These are phyloP conservation scores for Agroathelia rolfsii DNA, from an alignment of 1,284 basidiomycete genomes.

Conservation along the genomic window DNA sequence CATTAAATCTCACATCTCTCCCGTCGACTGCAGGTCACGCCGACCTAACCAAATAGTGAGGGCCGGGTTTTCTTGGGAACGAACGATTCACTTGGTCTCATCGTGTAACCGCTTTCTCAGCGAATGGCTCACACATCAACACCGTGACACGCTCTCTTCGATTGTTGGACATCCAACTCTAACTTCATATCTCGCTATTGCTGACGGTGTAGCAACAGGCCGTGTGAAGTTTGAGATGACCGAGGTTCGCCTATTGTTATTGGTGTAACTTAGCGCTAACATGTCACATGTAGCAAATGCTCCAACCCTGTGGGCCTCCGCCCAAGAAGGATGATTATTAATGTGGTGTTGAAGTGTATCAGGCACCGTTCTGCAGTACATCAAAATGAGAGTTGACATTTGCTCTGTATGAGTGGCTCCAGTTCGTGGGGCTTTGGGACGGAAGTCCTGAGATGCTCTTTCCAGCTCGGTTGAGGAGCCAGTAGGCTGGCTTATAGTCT, in stretches of 20 bases:
- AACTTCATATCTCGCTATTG: slow-evolving; percentile 81
- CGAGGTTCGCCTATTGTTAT: slow-evolving; percentile 51
- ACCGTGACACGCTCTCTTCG: slow-evolving; percentile 87
- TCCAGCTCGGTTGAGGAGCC: no score
- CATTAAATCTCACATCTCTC: no score
- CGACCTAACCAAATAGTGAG: slow-evolving; percentile 88
- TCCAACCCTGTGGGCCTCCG: slow-evolving; percentile 96
- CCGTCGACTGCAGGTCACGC: slow-evolving; percentile 80
- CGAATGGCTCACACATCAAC: slow-evolving; percentile 97
- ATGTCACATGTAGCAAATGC: slow-evolving; percentile 63
- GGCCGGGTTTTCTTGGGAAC: slow-evolving; percentile 12
- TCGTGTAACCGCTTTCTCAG: slow-evolving; percentile 37
- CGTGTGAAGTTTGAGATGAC: slow-evolving; percentile 92
- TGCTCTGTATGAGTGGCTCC: no score
- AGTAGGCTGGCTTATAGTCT: no score
- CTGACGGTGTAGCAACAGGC: slow-evolving; percentile 87
- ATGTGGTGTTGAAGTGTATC: no score
- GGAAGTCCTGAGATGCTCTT: no score
- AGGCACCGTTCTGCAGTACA: no score
- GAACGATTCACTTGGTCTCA: slow-evolving; percentile 7
- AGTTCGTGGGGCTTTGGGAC: no score
- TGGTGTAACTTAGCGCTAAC: slow-evolving; percentile 8
- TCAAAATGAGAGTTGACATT: no score
- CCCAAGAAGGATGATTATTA: slow-evolving; percentile 84
- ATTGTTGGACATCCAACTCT: slow-evolving; percentile 89